phyloP scores from a whole-genome alignment of 768 basidiomycete species.

The Roridomyces roridus region DNA sequence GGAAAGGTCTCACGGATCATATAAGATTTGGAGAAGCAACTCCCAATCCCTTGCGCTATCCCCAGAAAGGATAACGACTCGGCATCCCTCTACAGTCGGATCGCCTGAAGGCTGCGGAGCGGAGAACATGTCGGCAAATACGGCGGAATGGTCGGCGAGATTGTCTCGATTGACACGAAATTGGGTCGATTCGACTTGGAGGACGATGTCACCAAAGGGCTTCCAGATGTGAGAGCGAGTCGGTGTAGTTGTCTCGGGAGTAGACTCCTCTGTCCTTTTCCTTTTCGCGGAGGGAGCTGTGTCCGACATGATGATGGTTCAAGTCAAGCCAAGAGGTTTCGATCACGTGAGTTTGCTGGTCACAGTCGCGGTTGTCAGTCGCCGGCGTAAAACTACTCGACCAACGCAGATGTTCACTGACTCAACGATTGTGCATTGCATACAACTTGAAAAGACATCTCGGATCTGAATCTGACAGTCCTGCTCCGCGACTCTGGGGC shows the following conservation, averaged over 20 bases:
- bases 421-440: too few species aligned
- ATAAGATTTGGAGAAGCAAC: constrained; percentile 3
- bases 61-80: constrained; percentile 1
- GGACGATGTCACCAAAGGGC: constrained; percentile 6
- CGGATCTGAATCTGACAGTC: too few species aligned
- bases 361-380: too few species aligned
- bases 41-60: constrained; percentile 7
- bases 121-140: constrained; percentile 48
- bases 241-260: not conserved
- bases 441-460: too few species aligned
- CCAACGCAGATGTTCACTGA: too few species aligned
- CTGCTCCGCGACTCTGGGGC: too few species aligned
- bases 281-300: not conserved
- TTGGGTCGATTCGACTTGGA: constrained; percentile 1
- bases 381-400: too few species aligned
- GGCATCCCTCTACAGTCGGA: constrained; percentile 6
- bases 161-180: constrained; percentile 3
- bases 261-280: not conserved
- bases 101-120: constrained; percentile 18
- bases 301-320: too few species aligned
- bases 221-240: constrained; percentile 5
- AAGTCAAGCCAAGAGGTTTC: too few species aligned
- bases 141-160: constrained; percentile 34
- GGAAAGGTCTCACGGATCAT: constrained; percentile 8
- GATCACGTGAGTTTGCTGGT: too few species aligned